Evolutionary conservation across 306 rosid species (phyloP).

Genomic region (Dryas alaskensis): DNA sequence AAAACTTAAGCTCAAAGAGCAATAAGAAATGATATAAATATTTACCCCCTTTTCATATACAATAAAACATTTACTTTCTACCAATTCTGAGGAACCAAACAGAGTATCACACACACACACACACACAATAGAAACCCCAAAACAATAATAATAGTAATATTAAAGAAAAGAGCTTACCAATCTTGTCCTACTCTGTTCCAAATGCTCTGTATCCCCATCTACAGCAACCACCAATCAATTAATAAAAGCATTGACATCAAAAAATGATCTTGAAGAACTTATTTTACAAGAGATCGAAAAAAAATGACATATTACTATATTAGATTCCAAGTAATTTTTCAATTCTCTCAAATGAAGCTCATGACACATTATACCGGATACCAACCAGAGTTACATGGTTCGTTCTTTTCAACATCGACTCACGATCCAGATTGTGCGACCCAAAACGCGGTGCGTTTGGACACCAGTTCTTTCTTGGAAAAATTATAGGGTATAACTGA

Average conservation of each 20-base stretch:
- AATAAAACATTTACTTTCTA: neutral
- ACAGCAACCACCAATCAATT: neutral
- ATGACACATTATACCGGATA: neutral
- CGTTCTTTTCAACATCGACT: no score
- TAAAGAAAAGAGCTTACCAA: no score
- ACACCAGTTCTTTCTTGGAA: no score
- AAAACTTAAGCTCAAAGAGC: neutral
- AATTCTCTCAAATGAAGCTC: conserved; percentile 1
- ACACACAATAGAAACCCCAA: no score
- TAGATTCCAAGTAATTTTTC: conserved; percentile 1
- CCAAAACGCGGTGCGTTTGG: no score
- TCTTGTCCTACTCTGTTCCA: conserved; percentile 6
- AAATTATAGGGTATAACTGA: no score
- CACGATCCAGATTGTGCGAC: no score
- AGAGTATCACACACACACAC: neutral
- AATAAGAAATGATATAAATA: neutral
- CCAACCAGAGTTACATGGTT: no score
- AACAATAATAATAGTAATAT: no score
- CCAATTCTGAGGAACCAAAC: no score
- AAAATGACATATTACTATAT: no score
- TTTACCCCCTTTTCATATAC: neutral
- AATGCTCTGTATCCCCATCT: neutral
- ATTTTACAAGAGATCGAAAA: neutral
- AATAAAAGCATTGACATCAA: neutral
- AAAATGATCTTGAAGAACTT: neutral